Evolutionary conservation across 495 filamentous ascomycete species (phyloP).

Genomic region (Xylaria palmicola): DNA sequence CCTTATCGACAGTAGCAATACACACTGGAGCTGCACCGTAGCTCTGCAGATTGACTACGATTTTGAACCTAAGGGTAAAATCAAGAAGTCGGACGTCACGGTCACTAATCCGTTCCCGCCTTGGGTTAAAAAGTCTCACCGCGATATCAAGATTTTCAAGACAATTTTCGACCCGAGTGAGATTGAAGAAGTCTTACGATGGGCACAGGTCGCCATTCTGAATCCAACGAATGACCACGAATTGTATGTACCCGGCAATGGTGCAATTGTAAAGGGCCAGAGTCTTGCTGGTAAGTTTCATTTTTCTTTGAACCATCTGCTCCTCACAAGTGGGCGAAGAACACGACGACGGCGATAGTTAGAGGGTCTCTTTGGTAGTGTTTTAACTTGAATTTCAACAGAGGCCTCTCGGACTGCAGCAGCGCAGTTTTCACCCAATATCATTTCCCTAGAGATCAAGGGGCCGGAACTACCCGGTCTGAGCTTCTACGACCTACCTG

Average conservation of each 20-base stretch:
- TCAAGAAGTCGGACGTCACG: constrained; percentile 42
- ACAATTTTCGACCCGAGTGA: constrained; percentile 41
- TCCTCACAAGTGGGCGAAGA: neutral
- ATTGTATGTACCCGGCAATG: constrained; percentile 49
- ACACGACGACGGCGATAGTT: too few relatives aligned
- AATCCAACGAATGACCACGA: constrained; percentile 52
- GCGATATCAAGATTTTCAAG: constrained; percentile 42
- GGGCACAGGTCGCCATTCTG: constrained; percentile 71
- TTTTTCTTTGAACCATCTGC: neutral
- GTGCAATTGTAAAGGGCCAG: constrained; percentile 25
- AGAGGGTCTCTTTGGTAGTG: neutral
- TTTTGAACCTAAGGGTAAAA: constrained; percentile 35
- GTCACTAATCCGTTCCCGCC: constrained; percentile 43
- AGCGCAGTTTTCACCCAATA: constrained; percentile 74
- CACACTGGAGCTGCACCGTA: constrained; percentile 56
- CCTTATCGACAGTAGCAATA: constrained; percentile 49
- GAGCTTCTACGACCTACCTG: constrained; percentile 78
- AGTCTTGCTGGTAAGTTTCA: constrained; percentile 28
- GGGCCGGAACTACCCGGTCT: constrained; percentile 66
- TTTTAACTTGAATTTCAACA: constrained; percentile 4
- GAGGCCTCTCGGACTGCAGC: constrained; percentile 37
- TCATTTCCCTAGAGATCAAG: constrained; percentile 70
- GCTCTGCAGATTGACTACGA: constrained; percentile 59
- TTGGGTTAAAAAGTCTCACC: constrained; percentile 36
- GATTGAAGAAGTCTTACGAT: constrained; percentile 59